Base-by-base conservation (phyloP, 2,329 filamentous ascomycete species). In the Talaromyces rugulosus region DNA sequence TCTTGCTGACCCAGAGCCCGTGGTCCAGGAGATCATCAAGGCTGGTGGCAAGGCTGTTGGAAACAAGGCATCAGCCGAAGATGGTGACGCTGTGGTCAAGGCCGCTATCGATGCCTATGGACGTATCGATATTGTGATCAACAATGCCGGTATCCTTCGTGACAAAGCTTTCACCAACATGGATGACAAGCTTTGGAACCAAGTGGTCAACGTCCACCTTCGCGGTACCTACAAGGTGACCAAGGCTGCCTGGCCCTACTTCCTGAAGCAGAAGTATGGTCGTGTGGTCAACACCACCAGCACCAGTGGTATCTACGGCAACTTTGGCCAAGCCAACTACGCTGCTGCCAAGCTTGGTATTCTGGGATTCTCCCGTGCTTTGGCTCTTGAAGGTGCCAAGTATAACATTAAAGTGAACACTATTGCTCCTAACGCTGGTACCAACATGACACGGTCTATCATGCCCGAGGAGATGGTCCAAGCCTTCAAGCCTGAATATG, bases 381-480 rank as follows among this genome's bases (percentile, higher is more conserved):
- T 99, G 60, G 95, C 95, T 58, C 85, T 95, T 56, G 95, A 99
- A 80, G 95, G 95, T 70, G 85, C 86, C 73, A 98, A 98, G 83
- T 92, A 99, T 84, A 96, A 97, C 83, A 98, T 99, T 78, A 92
- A 87, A 71, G 91, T 96, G 77, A 99, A 99, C 85, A 96, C 93
- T 62, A 97, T 99, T 72, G 95, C 95, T 28, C 95, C 95, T 69
- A 99, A 98, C 72, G 95, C 95, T 44, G 95, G 95, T 70, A 99
- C 95, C 52, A 88, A 89, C 74, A 95, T 99, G 91, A 99, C 95
- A 61, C 86, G 88, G 68, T 94, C 91, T 57, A 91, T 99, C 75
- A 86, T 99, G 83, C 95, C 95, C 33, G 92, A 96, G 79, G 95
- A 99, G 82, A 87, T 98, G 81, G 93, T 99, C 18, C 93, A 98